Percentiles rank a stretch among this genome's conserved stretches.
phyloP scores from a whole-genome alignment of 441 rosid species.

The Gossypium aridum region DNA sequence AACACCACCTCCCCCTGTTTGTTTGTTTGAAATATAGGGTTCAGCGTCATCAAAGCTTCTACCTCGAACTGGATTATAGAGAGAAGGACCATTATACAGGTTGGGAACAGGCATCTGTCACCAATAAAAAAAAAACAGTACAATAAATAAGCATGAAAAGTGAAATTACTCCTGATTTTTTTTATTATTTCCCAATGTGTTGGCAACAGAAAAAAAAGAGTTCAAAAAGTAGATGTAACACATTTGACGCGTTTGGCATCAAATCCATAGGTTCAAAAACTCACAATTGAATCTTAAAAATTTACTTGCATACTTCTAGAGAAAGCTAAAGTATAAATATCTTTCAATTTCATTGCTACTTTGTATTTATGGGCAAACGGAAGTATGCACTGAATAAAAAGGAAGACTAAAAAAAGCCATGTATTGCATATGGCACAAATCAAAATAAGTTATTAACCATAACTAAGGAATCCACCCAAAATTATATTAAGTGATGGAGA shows the following conservation, averaged over 20 bases:
- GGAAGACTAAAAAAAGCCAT: background rate
- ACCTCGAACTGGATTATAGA: slow-evolving; percentile 58
- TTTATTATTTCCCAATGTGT: background rate
- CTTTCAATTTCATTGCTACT: background rate
- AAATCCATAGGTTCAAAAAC: background rate
- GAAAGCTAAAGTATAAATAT: background rate
- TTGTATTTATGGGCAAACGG: background rate
- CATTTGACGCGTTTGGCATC: background rate
- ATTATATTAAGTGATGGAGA: background rate
- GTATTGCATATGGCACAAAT: background rate
- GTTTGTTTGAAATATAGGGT: slow-evolving; percentile 49
- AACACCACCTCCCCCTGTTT: slow-evolving; percentile 55
- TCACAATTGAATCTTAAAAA: background rate
- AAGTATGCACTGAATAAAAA: background rate
- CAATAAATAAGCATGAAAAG: background rate
- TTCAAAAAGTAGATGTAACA: background rate
- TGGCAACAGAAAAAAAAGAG: background rate
- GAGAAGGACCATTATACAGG: slow-evolving; percentile 51
- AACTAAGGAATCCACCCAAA: background rate
- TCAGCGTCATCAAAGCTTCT: slow-evolving; percentile 88
- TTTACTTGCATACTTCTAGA: background rate
- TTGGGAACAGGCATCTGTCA: slow-evolving; percentile 59
- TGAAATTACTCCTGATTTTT: background rate
- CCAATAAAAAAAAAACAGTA: slow-evolving; percentile 14
- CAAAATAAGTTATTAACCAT: background rate